These are phyloP conservation scores for apple (Malus domestica) DNA, from an alignment of 306 rosid genomes.

Conservation along the genomic window DNA sequence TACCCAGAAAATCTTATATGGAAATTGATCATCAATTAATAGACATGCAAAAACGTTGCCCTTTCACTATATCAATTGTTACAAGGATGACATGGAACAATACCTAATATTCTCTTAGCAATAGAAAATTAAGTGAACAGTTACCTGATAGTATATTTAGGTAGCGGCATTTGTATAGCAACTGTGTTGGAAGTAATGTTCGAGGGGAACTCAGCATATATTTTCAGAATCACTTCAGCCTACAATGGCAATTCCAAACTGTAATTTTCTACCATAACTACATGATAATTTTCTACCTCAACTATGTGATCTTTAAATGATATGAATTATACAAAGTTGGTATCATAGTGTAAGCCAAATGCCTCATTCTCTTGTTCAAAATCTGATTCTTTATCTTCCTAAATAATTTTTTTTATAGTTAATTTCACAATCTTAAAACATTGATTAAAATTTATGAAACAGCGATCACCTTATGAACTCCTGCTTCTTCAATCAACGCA, in stretches of 20 bases:
- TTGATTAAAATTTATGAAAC: background rate
- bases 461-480: conserved; percentile 49
- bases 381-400: background rate
- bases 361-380: background rate
- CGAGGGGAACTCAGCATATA: conserved; percentile 68
- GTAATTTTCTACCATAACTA: background rate
- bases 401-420: background rate
- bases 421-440: background rate
- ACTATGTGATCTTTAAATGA: background rate
- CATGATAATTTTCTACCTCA: background rate
- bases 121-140: background rate
- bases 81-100: conserved; percentile 5
- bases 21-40: background rate
- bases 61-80: conserved; percentile 8
- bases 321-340: background rate
- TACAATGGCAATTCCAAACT: conserved; percentile 19
- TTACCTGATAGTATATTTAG: conserved; percentile 49
- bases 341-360: background rate
- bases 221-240: conserved; percentile 71
- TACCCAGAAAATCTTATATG: background rate
- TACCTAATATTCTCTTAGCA: conserved; percentile 19
- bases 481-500: conserved; percentile 70
- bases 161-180: conserved; percentile 71
- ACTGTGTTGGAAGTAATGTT: conserved; percentile 69
- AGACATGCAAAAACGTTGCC: background rate